These are phyloP conservation scores for Chlorella sp. DNA, from an alignment of 139 green algal species.

Conservation along the genomic window DNA sequence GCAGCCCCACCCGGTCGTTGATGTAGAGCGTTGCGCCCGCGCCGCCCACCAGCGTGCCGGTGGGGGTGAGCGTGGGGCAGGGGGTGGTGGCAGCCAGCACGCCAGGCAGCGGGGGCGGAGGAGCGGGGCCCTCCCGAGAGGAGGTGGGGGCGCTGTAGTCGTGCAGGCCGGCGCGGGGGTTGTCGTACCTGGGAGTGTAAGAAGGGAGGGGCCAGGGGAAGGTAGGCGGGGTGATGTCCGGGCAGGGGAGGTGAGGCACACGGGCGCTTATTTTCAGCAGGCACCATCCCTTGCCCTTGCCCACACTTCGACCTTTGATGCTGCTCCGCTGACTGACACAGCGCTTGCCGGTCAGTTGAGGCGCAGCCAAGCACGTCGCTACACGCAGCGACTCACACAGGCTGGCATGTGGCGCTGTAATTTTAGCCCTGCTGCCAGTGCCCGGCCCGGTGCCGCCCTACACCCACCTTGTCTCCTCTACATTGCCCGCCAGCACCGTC, in stretches of 20 bases:
- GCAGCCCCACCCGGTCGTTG: slow-evolving; percentile 47
- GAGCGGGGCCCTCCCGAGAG: not conserved
- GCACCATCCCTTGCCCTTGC: not conserved
- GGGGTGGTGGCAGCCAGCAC: not conserved
- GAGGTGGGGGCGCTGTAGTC: not conserved
- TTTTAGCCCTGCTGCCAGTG: not conserved
- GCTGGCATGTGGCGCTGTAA: too few relatives aligned
- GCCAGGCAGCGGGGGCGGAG: not conserved
- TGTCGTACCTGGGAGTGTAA: slow-evolving; percentile 17
- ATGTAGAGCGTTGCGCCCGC: slow-evolving; percentile 48
- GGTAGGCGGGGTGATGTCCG: not conserved
- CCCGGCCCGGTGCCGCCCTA: not conserved
- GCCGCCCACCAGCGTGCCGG: not conserved
- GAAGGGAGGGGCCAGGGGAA: not conserved
- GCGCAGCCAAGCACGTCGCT: not conserved
- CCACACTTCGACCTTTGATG: too few relatives aligned
- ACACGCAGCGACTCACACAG: not conserved
- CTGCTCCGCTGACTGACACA: too few relatives aligned
- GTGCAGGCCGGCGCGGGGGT: not conserved
- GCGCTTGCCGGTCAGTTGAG: too few relatives aligned
- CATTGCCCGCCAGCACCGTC: slow-evolving; percentile 20
- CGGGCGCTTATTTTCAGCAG: not conserved
- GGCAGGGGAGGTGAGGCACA: not conserved
- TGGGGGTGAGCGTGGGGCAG: not conserved
- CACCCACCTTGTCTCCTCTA: slow-evolving; percentile 8